Base-by-base conservation (phyloP, 2,329 filamentous ascomycete genomes). In the Ceratocystis eucalypticola region DNA sequence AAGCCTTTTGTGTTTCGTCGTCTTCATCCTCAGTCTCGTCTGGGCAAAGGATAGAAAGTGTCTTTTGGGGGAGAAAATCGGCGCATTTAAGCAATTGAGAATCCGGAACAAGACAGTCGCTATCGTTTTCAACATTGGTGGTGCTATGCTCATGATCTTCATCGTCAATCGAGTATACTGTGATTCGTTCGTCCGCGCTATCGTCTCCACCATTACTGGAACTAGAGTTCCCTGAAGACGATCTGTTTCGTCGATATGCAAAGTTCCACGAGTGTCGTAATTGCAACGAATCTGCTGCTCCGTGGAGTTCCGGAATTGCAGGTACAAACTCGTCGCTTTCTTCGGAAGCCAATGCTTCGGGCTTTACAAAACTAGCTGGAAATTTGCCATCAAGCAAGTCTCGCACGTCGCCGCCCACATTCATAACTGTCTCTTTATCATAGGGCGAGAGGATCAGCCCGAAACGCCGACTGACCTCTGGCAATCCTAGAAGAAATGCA, bases 201-300 rank as follows among this genome's bases (percentile, higher is more conserved):
- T 59, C 55, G 17, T 59, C 30, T 15, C 28, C 30, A 17, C 33
- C 55, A 37, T 46, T 22, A 12, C 59, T 61, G 10, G 30, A 50
- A 1, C 37, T 46, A 5, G 41, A 41, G 12, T 41, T 15, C 10
- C 12, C 7, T 6, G 44, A 25, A 4, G 61, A 50, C 17, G 45
- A 30, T 33, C 28, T 65, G 15, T 37, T 59, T 28, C 25, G 48
- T 4, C 10, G 48, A 41, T 45, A 28, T 25, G 45, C 28, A 53
- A 66, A 66, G 20, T 48, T 63, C 66, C 66, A 68, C 28, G 44
- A 30, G 53, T 66, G 41, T 41, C 66, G 61, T 37, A 63, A 33
- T 10, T 63, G 45, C 15, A 68, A 59, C 33, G 22, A 22, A 17
- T 66, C 66, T 41, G 66, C 63, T 5, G 45, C 45, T 1, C 7